Evolutionary conservation across 1,139 yeast genomes (phyloP), one percentile per base, ranked within the genome.

Genomic region (Blastobotrys aristatus): DNA sequence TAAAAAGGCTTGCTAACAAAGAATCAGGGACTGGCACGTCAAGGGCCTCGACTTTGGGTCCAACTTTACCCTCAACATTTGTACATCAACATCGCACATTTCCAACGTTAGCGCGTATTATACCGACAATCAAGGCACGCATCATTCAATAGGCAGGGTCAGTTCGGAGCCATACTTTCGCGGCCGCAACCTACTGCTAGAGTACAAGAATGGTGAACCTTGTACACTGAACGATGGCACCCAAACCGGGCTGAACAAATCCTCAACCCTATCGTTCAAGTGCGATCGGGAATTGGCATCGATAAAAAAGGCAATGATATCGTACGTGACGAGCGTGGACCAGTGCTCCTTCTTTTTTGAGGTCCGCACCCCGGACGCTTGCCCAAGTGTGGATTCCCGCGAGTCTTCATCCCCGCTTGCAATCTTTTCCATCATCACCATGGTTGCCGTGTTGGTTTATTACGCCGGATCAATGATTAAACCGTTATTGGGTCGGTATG

Each of bases 321-420:
- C 87, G 7, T 88, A 76, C 60, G 74, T 89, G 30, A 94, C 95
- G 0, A 79, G 79, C 14, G 63, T 77, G 34, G 77, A 86, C 64
- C 85, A 87, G 51, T 89, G 97, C 65, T 78, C 84, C 33, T 89
- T 84, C 65, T 77, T 84, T 60, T 89, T 89, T 64, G 96, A 89
- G 63, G 88, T 87, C 24, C 70, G 89, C 55, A 85, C 96, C 3
- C 82, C 86, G 44, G 86, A 84, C 63, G 96, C 96, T 0, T 89
- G 97, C 65, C 89, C 96, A 0, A 83, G 90, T 0, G 82, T 87
- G 10, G 79, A 82, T 50, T 66, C 70, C 49, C 67, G 69, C 46
- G 59, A 61, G 50, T 52, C 63, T 4, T 52, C 58, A 53, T 55
- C 59, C 27, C 66, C 66, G 8, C 53, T 60, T 20, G 44, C 59